Evolutionary conservation across 2,329 filamentous ascomycete genomes (phyloP).

Genomic region (Fusarium begoniae): DNA sequence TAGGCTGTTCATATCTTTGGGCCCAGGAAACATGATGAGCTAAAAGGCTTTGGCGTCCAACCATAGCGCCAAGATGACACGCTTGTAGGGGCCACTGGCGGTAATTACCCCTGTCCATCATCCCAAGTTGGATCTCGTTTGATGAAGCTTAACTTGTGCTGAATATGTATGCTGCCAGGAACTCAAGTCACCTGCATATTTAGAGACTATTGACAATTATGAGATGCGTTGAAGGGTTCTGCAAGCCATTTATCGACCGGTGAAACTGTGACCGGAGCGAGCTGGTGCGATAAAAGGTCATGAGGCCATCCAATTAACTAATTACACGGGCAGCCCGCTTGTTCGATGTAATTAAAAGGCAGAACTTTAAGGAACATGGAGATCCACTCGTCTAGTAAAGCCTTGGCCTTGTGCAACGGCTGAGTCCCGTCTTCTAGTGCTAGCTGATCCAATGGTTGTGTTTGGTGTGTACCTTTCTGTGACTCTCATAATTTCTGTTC

Average conservation of each 20-base stretch:
- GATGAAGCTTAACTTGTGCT: constrained; percentile 25
- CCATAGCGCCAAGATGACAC: constrained; percentile 31
- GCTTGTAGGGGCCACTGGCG: constrained; percentile 26
- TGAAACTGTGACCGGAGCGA: constrained; percentile 1
- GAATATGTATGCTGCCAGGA: background rate
- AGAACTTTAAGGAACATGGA: constrained; percentile 37
- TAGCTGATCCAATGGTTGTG: constrained; percentile 30
- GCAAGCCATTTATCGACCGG: constrained; percentile 12
- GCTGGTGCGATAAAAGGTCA: constrained; percentile 2
- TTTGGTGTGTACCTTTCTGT: constrained; percentile 16
- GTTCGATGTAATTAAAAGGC: constrained; percentile 42
- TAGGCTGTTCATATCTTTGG: constrained; percentile 1
- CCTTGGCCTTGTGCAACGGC: constrained; percentile 31
- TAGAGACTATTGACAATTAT: background rate
- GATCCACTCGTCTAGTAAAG: constrained; percentile 36
- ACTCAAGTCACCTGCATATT: constrained; percentile 4
- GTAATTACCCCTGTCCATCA: constrained; percentile 30
- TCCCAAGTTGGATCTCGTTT: constrained; percentile 18
- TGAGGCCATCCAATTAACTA: constrained; percentile 30
- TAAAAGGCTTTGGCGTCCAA: constrained; percentile 30
- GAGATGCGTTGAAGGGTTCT: background rate
- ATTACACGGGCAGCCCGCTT: constrained; percentile 30
- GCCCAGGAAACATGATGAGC: constrained; percentile 6
- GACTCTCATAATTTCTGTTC: constrained; percentile 28
- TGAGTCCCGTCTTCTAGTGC: constrained; percentile 32